A percentile compares a stretch with the other conserved stretches of the same genome.
phyloP scores from a whole-genome alignment of 177 flowering plant genomes.

The Vitis hybrid region DNA sequence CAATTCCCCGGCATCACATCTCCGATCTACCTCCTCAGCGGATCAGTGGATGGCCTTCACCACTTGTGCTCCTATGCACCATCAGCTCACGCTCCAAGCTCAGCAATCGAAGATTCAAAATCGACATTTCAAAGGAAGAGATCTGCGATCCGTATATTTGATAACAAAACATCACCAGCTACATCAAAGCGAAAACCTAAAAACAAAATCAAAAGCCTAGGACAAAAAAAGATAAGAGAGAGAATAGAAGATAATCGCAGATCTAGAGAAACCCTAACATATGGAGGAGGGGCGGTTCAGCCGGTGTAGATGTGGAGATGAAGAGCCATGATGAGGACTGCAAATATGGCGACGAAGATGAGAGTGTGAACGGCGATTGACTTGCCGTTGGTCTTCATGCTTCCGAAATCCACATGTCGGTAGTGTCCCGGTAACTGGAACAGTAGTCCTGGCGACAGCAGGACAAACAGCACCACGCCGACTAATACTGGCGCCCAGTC shows the following conservation, averaged over 20 bases:
- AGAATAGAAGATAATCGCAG: not conserved
- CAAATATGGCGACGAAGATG: conserved; percentile 65
- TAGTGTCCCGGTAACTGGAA: conserved; percentile 66
- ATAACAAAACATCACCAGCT: too few relatives aligned
- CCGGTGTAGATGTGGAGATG: conserved; percentile 79
- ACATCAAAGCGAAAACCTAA: too few relatives aligned
- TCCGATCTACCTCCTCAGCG: too few relatives aligned
- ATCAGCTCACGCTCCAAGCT: too few relatives aligned
- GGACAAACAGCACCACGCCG: conserved; percentile 68
- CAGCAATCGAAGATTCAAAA: too few relatives aligned
- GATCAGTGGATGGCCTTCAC: too few relatives aligned
- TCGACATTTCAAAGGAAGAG: too few relatives aligned
- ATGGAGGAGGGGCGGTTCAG: conserved; percentile 15
- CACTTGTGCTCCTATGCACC: too few relatives aligned
- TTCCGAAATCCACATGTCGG: conserved; percentile 56
- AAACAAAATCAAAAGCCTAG: too few relatives aligned
- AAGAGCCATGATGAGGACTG: conserved; percentile 67
- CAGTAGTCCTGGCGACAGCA: conserved; percentile 70
- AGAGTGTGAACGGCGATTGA: conserved; percentile 71
- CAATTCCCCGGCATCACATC: too few relatives aligned
- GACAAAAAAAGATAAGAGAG: not conserved
- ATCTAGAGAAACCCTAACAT: not conserved
- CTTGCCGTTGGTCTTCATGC: conserved; percentile 78
- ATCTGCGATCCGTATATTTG: too few relatives aligned
- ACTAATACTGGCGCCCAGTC: conserved; percentile 81